Evolutionary conservation across 371 early-diverging fungal species (phyloP).

Genomic region (Rhizopus sp.): DNA sequence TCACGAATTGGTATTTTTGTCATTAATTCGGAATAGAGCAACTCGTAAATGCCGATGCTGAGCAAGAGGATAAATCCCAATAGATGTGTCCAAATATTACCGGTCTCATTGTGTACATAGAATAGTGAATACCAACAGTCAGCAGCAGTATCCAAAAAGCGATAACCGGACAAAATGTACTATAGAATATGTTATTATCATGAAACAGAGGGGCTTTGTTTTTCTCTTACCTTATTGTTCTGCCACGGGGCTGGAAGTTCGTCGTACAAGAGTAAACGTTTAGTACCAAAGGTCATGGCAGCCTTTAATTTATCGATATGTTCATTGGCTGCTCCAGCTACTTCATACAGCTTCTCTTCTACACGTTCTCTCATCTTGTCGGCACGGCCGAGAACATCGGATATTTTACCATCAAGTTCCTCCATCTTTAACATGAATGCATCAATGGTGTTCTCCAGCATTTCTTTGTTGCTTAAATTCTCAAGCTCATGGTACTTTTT

Average conservation of each 20-base stretch:
- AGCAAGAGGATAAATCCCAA: conserved; percentile 67
- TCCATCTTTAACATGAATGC: conserved; percentile 48
- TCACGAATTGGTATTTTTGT: conserved; percentile 55
- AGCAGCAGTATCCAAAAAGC: conserved; percentile 65
- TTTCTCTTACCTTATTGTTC: conserved; percentile 41
- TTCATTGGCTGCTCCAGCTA: conserved; percentile 41
- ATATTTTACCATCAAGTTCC: conserved; percentile 47
- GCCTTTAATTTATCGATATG: conserved; percentile 46
- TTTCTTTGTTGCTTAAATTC: conserved; percentile 27
- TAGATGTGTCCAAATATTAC: conserved; percentile 84
- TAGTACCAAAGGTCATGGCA: conserved; percentile 41
- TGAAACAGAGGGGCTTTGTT: neutral
- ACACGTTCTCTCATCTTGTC: conserved; percentile 37
- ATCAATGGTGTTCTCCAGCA: conserved; percentile 47
- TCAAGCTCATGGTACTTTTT: conserved; percentile 33
- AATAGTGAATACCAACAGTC: conserved; percentile 69
- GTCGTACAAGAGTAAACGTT: conserved; percentile 44
- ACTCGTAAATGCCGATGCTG: conserved; percentile 50
- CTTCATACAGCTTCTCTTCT: conserved; percentile 40
- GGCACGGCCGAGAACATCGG: conserved; percentile 41
- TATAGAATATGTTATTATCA: conserved; percentile 13
- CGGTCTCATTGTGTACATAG: conserved; percentile 85
- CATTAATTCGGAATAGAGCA: conserved; percentile 49
- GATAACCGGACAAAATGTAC: conserved; percentile 71
- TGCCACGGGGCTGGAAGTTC: conserved; percentile 53